Conservation (phyloP, 202 grass and related monocot genomes). For the Schoenoplectus tabernaemontani region DNA sequence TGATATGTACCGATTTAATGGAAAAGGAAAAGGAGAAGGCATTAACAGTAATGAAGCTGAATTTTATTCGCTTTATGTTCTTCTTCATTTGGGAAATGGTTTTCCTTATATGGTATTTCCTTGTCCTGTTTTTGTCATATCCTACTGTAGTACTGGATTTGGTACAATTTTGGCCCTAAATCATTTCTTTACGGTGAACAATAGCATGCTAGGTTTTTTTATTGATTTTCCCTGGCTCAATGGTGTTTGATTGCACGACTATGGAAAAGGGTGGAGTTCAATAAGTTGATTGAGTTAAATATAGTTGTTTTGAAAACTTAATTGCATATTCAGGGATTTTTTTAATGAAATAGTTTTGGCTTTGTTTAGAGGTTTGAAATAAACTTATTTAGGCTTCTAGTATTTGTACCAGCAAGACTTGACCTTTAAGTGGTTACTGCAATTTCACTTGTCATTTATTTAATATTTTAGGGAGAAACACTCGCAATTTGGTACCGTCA, state of each 20-base stretch:
- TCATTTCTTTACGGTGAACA: background rate
- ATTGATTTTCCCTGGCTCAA: background rate
- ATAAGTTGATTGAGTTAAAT: background rate
- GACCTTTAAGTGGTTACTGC: background rate
- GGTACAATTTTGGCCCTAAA: background rate
- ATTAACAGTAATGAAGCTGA: constrained; percentile 46
- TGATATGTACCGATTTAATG: constrained; percentile 53
- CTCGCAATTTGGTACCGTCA: constrained; percentile 80
- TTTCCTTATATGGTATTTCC: constrained; percentile 63
- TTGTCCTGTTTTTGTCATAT: constrained; percentile 9
- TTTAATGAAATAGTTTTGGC: background rate
- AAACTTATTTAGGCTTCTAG: background rate
- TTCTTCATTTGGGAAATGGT: constrained; percentile 72
- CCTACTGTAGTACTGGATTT: background rate
- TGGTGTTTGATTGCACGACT: background rate
- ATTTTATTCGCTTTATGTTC: constrained; percentile 80
- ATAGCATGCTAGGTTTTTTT: constrained; percentile 16
- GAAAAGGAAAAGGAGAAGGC: constrained; percentile 29
- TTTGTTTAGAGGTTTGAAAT: background rate
- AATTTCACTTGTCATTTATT: background rate
- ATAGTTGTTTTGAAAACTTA: background rate
- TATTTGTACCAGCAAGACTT: background rate
- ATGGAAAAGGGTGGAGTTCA: background rate
- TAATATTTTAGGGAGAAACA: constrained; percentile 54
- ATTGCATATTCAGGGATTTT: background rate